Conservation (phyloP, 768 basidiomycete genomes). For the Pleurotus ostreatus region DNA sequence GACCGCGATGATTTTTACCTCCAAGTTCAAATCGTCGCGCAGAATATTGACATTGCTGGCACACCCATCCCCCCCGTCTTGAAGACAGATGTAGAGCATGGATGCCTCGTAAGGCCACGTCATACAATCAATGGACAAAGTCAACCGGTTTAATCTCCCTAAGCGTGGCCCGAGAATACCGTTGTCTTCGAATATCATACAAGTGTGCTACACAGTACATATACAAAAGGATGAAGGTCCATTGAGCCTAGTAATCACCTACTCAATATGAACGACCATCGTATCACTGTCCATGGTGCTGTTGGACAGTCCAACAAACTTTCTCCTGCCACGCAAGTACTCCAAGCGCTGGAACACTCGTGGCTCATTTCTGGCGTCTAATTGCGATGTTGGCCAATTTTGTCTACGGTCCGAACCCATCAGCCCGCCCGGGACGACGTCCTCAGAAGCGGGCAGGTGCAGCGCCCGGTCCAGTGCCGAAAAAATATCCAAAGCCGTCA, state of each 20-base stretch:
- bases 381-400: not conserved
- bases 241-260: not conserved
- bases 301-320: not conserved
- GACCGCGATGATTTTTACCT: no score
- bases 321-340: not conserved
- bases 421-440: not conserved
- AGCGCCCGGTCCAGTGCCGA: not conserved
- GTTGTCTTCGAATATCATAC: no score
- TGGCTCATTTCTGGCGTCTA: not conserved
- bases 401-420: not conserved
- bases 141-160: no score
- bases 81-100: no score
- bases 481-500: not conserved
- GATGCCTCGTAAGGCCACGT: no score
- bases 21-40: no score
- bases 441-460: not conserved
- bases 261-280: not conserved
- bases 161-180: no score
- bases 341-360: not conserved
- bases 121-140: no score
- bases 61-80: no score
- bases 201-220: no score
- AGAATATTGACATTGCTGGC: no score
- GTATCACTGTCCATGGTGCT: not conserved
- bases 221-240: no score